These are phyloP conservation scores for Rickenella mellea DNA, from an alignment of 768 basidiomycete species.

Conservation along the genomic window DNA sequence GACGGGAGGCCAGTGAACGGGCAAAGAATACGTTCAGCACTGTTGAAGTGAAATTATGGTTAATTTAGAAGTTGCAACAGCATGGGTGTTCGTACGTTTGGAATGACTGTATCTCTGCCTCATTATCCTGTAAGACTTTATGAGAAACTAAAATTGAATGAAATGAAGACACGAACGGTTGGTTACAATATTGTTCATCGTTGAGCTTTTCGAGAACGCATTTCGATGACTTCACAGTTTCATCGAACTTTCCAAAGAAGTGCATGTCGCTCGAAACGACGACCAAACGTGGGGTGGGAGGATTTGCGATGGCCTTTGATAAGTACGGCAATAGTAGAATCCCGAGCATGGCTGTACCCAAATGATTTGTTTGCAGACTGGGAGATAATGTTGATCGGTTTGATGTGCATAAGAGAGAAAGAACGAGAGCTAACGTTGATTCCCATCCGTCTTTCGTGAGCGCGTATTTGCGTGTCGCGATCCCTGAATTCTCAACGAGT, in stretches of 20 bases:
- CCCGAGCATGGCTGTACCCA: conserved; percentile 21
- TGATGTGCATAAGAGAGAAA: not conserved
- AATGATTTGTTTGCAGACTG: conserved; percentile 27
- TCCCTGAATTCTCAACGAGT: conserved; percentile 35
- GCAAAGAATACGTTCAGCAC: conserved; percentile 32
- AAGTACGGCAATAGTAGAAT: conserved; percentile 24
- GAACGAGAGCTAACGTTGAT: conserved; percentile 20
- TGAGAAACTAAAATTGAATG: no score
- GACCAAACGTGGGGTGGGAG: conserved; percentile 17
- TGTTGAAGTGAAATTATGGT: no score
- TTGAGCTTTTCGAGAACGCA: conserved; percentile 18
- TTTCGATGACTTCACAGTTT: conserved; percentile 12
- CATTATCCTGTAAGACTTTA: no score
- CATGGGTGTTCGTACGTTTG: no score
- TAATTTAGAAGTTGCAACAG: no score
- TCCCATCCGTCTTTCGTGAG: conserved; percentile 38
- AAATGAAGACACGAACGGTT: no score
- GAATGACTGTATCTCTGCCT: no score
- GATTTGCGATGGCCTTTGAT: conserved; percentile 15
- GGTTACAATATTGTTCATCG: conserved; percentile 13
- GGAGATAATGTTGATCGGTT: not conserved
- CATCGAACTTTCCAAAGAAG: conserved; percentile 9
- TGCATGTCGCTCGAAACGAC: conserved; percentile 22
- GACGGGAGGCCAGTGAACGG: conserved; percentile 23
- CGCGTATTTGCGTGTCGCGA: conserved; percentile 9